Evolutionary conservation across 176 grass and related monocot species (phyloP), one percentile per base, ranked within the genome.

Genomic region (Aegilops sharonensis): DNA sequence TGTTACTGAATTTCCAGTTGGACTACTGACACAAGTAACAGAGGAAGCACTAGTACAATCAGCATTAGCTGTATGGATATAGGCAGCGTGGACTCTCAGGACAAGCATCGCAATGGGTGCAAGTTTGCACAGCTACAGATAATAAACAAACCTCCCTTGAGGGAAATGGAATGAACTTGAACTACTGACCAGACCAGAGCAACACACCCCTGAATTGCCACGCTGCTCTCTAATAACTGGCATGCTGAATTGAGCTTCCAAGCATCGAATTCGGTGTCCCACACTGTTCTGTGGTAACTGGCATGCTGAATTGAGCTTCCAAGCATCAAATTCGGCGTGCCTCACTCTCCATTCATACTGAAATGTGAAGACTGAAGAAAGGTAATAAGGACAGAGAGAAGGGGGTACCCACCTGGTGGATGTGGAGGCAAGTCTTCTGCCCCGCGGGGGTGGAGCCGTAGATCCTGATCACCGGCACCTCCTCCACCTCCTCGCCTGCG

Each of bases 401-500:
- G 29, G 60, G 56, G 56, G 11, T 64, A 63, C 83, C 20, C 59
- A 98, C 95, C 93, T 85, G 87, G 79, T 98, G 95, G 68, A 98
- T 47, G 77, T 98, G 95, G 77, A 98, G 91, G 81, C 95, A 98
- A 18, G 95, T 87, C 87, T 98, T 95, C 89, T 98, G 91, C 8
- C 93, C 93, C 40, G 93, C 95, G 5, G 89, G 93, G 37, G 95
- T 98, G 83, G 95, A 93, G 69, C 93, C 95, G 50, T 92, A 98
- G 78, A 98, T 98, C 92, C 95, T 91, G 73, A 98, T 85, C 52
- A 95, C 91, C 36, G 95, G 95, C 3, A 94, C 89, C 86, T 95
- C 93, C 72, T 86, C 88, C 85, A 86, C 85, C 54, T 88, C 88
- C 29, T 79, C 80, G 14, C 93, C 96, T 98, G 83, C 71, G 6